These are phyloP conservation scores for Aristolochia californica DNA, from an alignment of 164 flowering plant genomes.

Conservation along the genomic window DNA sequence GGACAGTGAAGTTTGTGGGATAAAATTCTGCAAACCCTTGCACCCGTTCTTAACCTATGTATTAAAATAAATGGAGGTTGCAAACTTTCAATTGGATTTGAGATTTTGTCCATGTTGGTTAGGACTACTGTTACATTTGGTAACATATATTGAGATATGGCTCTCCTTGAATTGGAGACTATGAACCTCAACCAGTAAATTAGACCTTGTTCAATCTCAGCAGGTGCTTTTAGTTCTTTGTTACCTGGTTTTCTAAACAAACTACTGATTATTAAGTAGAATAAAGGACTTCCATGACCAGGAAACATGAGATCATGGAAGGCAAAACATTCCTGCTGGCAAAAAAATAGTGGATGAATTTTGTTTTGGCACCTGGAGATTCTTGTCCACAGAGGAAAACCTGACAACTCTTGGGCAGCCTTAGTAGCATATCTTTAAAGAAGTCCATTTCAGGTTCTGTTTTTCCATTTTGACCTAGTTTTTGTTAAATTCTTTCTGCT, in stretches of 20 bases:
- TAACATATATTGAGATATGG: conserved; percentile 55
- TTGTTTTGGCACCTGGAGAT: conserved; percentile 50
- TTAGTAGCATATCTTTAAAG: conserved; percentile 72
- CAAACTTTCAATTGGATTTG: conserved; percentile 41
- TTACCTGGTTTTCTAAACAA: conserved; percentile 65
- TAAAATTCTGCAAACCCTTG: conserved; percentile 69
- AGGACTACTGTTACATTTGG: conserved; percentile 86
- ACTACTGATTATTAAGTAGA: conserved; percentile 65
- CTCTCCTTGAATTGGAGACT: conserved; percentile 74
- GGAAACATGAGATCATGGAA: conserved; percentile 97
- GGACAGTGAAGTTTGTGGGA: conserved; percentile 81
- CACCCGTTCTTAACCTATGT: conserved; percentile 58
- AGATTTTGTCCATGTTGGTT: conserved; percentile 70
- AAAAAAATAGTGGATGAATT: conserved; percentile 3
- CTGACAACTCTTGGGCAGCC: conserved; percentile 59
- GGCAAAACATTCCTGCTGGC: conserved; percentile 71
- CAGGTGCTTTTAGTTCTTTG: conserved; percentile 49
- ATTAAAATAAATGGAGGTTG: conserved; percentile 32
- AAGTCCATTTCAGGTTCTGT: conserved; percentile 46
- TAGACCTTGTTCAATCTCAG: conserved; percentile 72
- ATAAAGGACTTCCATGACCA: conserved; percentile 77
- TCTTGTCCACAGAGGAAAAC: conserved; percentile 91
- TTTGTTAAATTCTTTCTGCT: conserved; percentile 52
- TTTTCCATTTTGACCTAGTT: conserved; percentile 58
- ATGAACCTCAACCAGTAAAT: conserved; percentile 86